Conservation (phyloP, 805 yeast species). For the Millerozyma acaciae region DNA sequence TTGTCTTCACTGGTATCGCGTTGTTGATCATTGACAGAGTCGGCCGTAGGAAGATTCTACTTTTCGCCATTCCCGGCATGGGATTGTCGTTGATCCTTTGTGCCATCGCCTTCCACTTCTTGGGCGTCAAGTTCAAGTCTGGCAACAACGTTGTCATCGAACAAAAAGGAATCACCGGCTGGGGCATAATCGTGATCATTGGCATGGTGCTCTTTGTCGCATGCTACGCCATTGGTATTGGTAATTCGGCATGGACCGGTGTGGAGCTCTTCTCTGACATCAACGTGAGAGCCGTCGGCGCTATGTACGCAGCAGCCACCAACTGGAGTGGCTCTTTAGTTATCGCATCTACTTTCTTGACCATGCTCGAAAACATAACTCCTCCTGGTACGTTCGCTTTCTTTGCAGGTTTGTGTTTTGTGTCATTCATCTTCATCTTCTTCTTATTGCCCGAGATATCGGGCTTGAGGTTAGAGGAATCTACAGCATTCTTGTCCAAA, state of each 20-base stretch:
- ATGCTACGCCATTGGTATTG: slow-evolving; percentile 89
- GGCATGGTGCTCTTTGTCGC: slow-evolving; percentile 88
- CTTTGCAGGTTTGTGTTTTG: slow-evolving; percentile 75
- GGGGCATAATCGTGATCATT: slow-evolving; percentile 86
- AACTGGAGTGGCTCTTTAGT: slow-evolving; percentile 95
- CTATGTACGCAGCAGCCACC: slow-evolving; percentile 84
- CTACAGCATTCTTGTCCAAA: slow-evolving; percentile 71
- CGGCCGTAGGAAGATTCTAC: slow-evolving; percentile 80
- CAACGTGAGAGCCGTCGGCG: slow-evolving; percentile 86
- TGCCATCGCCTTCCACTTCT: slow-evolving; percentile 88
- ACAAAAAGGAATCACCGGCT: slow-evolving; percentile 54
- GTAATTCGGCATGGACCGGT: slow-evolving; percentile 98
- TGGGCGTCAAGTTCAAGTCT: slow-evolving; percentile 57
- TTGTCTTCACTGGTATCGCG: slow-evolving; percentile 81
- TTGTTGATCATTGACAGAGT: slow-evolving; percentile 81
- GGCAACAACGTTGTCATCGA: slow-evolving; percentile 36
- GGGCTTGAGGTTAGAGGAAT: slow-evolving; percentile 87
- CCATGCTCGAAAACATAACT: slow-evolving; percentile 89
- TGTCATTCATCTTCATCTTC: slow-evolving; percentile 70
- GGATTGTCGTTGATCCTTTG: slow-evolving; percentile 68
- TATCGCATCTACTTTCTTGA: slow-evolving; percentile 86
- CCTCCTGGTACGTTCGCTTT: slow-evolving; percentile 93
- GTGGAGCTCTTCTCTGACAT: slow-evolving; percentile 89
- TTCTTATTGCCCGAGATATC: slow-evolving; percentile 92
- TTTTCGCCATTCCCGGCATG: slow-evolving; percentile 86